Conservation (phyloP, 2,329 filamentous ascomycete genomes). For the Aquanectria penicillioides region DNA sequence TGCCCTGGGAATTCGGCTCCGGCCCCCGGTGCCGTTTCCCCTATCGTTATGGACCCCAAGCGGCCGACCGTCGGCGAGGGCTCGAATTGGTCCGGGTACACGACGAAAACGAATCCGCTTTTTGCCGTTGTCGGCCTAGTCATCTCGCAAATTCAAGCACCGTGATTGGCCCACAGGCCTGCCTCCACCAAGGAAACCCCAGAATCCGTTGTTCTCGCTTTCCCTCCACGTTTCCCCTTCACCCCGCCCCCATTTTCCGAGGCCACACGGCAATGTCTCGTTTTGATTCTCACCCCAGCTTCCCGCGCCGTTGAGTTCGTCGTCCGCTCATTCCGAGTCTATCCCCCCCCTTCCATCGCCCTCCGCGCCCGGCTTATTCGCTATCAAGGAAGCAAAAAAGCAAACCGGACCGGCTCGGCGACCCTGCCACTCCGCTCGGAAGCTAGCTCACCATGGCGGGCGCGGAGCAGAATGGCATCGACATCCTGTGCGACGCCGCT, state of each 20-base stretch:
- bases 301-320: slow-evolving; percentile 8
- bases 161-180: slow-evolving; percentile 28
- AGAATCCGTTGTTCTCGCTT: slow-evolving; percentile 12
- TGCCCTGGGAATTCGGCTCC: slow-evolving; percentile 18
- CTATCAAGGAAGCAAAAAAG: slow-evolving; percentile 13
- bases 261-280: slow-evolving; percentile 1
- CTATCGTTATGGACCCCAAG: not conserved
- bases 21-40: slow-evolving; percentile 10
- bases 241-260: slow-evolving; percentile 33
- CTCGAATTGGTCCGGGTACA: slow-evolving; percentile 21
- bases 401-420: slow-evolving; percentile 15
- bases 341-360: not conserved
- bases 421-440: slow-evolving; percentile 8
- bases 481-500: slow-evolving; percentile 42
- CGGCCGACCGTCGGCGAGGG: slow-evolving; percentile 13
- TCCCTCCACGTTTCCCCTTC: slow-evolving; percentile 23
- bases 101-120: slow-evolving; percentile 1
- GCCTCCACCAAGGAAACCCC: slow-evolving; percentile 13
- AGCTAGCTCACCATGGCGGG: slow-evolving; percentile 34
- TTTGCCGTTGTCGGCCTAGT: not conserved
- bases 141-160: slow-evolving; percentile 16
- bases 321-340: slow-evolving; percentile 10
- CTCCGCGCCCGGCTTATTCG: not conserved
- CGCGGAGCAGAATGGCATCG: slow-evolving; percentile 41
- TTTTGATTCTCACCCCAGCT: slow-evolving; percentile 11